Conservation (phyloP, 83 land plant genomes). For the Isoetes engelmannii region DNA sequence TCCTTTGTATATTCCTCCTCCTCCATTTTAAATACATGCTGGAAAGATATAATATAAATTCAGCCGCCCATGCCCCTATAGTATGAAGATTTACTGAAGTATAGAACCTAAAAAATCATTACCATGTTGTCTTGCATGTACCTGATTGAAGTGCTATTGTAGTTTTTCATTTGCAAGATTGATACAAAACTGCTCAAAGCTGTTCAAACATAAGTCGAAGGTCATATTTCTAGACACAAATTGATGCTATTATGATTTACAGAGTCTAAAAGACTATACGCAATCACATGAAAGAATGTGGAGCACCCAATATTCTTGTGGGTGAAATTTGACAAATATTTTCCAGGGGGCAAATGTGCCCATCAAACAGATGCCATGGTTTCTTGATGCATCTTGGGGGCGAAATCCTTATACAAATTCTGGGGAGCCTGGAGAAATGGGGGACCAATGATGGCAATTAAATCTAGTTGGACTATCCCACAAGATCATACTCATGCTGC, state of each 20-base stretch:
- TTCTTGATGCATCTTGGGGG: no score
- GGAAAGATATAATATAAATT: conserved; percentile 13
- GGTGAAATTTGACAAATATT: no score
- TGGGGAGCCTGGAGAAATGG: background rate
- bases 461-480: background rate
- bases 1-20: conserved; percentile 96
- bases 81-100: background rate
- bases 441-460: no score
- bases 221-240: no score
- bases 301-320: no score
- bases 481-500: no score
- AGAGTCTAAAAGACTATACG: no score
- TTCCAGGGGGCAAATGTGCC: no score
- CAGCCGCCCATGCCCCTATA: background rate
- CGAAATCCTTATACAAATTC: no score
- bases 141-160: conserved; percentile 99
- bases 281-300: no score
- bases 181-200: conserved; percentile 98
- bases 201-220: conserved; percentile 16
- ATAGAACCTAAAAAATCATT: background rate
- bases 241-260: no score
- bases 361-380: no score
- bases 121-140: background rate
- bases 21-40: conserved; percentile 99
- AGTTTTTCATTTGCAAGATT: conserved; percentile 97